Conservation (phyloP, 306 rosid genomes). For the Echinosophora koreensis region DNA sequence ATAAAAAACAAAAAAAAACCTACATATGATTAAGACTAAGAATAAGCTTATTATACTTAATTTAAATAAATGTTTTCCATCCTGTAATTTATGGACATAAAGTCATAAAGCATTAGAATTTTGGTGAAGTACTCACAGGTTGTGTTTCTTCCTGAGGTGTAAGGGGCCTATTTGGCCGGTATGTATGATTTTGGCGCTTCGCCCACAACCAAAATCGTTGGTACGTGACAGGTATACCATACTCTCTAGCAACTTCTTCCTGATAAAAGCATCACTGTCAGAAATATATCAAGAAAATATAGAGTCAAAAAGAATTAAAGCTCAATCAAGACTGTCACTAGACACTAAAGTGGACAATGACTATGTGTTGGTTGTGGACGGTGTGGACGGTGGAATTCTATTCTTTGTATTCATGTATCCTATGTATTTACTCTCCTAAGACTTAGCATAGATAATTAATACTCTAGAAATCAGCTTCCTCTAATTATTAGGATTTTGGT, state of each 20-base stretch:
- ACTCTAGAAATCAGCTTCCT: no score
- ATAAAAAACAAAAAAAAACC: neutral
- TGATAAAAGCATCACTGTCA: conserved; percentile 49
- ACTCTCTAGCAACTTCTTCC: conserved; percentile 91
- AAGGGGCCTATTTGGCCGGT: conserved; percentile 82
- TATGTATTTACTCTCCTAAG: no score
- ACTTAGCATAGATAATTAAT: no score
- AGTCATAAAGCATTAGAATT: neutral
- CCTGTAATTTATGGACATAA: conserved; percentile 31
- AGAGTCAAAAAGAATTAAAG: neutral
- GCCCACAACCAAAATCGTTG: conserved; percentile 98
- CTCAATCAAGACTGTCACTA: neutral
- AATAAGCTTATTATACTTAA: neutral
- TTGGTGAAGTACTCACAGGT: conserved; percentile 59
- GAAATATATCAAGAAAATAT: conserved; percentile 32
- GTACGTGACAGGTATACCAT: conserved; percentile 80
- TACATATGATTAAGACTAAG: conserved; percentile 6
- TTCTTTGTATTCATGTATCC: no score
- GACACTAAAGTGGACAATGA: neutral
- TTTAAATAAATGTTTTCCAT: neutral
- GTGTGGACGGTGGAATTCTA: no score
- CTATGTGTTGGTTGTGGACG: no score
- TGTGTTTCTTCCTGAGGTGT: conserved; percentile 81
- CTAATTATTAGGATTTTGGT: no score
- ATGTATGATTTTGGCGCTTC: conserved; percentile 90